Evolutionary conservation across 2,329 filamentous ascomycete genomes (phyloP).

Genomic region (Fusarium sp.): DNA sequence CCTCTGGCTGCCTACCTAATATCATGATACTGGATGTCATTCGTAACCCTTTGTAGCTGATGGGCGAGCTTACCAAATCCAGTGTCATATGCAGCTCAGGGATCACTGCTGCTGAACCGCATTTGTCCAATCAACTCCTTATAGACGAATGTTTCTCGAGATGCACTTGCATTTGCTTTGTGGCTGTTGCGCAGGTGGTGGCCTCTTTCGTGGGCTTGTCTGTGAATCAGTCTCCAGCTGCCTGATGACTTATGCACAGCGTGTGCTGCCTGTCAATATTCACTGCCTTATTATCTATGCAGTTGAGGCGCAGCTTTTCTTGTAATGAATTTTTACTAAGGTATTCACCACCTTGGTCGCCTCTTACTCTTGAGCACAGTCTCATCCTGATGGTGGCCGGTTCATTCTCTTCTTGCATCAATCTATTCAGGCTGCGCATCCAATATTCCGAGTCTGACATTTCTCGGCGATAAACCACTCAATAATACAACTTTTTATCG

Average conservation of each 20-base stretch:
- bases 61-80: background rate
- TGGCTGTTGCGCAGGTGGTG: constrained; percentile 21
- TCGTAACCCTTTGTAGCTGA: background rate
- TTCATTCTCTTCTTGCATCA: no score
- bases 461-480: no score
- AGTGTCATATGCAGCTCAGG: constrained; percentile 15
- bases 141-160: background rate
- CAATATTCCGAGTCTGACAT: no score
- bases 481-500: no score
- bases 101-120: constrained; percentile 6
- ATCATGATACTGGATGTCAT: background rate
- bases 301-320: background rate
- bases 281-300: constrained; percentile 7
- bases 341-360: no score
- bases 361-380: no score
- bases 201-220: constrained; percentile 5
- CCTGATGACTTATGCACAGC: constrained; percentile 20
- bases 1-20: background rate
- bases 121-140: constrained; percentile 13
- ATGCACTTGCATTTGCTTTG: constrained; percentile 9
- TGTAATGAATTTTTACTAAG: background rate
- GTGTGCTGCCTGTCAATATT: constrained; percentile 9
- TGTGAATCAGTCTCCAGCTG: background rate
- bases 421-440: no score
- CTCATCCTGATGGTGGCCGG: no score